phyloP scores from a whole-genome alignment of 768 basidiomycete species.

The Termitomyces titanicus region DNA sequence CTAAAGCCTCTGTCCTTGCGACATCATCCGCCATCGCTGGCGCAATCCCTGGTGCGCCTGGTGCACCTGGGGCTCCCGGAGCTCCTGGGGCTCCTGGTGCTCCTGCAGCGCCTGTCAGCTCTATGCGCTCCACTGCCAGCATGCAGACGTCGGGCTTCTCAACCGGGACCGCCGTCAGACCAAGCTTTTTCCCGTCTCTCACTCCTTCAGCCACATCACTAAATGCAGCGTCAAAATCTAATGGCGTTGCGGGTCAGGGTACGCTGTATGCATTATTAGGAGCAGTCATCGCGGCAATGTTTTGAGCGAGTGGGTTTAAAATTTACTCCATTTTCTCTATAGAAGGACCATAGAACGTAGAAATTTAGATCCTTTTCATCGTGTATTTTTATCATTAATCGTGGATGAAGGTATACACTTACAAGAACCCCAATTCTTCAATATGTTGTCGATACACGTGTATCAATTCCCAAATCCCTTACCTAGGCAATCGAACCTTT shows the following conservation, averaged over 20 bases:
- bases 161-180: not conserved
- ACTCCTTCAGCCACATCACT: not conserved
- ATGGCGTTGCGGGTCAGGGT: not conserved
- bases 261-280: constrained; percentile 2
- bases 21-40: not conserved
- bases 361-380: too few species aligned
- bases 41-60: not conserved
- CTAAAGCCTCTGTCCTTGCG: not conserved
- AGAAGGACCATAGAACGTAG: not conserved
- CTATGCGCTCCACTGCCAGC: not conserved
- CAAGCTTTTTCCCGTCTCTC: constrained; percentile 4
- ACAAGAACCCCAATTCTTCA: too few species aligned
- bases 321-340: too few species aligned
- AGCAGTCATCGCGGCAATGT: constrained; percentile 2
- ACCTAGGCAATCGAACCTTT: too few species aligned
- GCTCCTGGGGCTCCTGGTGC: not conserved
- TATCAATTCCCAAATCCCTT: too few species aligned
- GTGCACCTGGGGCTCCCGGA: not conserved
- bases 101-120: not conserved
- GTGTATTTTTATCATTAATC: too few species aligned
- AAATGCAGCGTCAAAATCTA: constrained; percentile 1
- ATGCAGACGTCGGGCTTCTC: constrained; percentile 1
- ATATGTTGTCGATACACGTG: too few species aligned
- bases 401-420: too few species aligned
- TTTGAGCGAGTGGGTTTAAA: not conserved